Conservation (phyloP, 495 filamentous ascomycete species). For the Penicillium nucicola region DNA sequence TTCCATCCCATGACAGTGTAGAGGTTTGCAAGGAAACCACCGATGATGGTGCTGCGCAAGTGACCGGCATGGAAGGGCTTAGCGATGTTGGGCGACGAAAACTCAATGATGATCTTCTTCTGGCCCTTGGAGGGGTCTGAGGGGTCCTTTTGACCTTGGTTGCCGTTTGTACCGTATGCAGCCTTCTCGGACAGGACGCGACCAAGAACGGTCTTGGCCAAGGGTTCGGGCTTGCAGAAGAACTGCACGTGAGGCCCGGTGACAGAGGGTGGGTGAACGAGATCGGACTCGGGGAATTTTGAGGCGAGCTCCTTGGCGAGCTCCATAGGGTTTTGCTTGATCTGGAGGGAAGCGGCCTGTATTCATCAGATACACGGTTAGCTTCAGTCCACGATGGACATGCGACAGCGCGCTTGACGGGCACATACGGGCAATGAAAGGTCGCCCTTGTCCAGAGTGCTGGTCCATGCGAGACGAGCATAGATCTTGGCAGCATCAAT, state of each 20-base stretch:
- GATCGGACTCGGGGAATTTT: conserved; percentile 76
- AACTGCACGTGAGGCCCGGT: conserved; percentile 73
- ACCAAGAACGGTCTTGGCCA: conserved; percentile 59
- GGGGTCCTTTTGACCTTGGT: conserved; percentile 64
- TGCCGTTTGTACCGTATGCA: conserved; percentile 64
- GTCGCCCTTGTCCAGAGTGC: conserved; percentile 85
- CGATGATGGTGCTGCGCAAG: conserved; percentile 72
- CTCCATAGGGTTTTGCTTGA: conserved; percentile 79
- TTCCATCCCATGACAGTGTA: conserved; percentile 71
- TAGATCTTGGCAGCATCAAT: conserved; percentile 77
- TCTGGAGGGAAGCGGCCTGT: conserved; percentile 66
- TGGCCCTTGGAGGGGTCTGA: conserved; percentile 65
- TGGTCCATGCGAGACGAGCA: conserved; percentile 74
- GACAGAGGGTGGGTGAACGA: conserved; percentile 64
- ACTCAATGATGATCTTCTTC: conserved; percentile 69
- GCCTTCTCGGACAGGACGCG: conserved; percentile 59
- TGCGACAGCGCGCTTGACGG: not conserved
- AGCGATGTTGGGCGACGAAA: conserved; percentile 75
- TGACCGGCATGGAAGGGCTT: conserved; percentile 74
- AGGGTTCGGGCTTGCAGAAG: conserved; percentile 64
- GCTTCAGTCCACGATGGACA: not conserved
- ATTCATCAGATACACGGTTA: not conserved
- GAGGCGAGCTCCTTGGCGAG: conserved; percentile 67
- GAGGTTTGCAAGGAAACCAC: conserved; percentile 67
- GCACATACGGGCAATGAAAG: conserved; percentile 65